phyloP scores from a whole-genome alignment of 2,329 filamentous ascomycete species.

The Aureobasidium melanogenum region DNA sequence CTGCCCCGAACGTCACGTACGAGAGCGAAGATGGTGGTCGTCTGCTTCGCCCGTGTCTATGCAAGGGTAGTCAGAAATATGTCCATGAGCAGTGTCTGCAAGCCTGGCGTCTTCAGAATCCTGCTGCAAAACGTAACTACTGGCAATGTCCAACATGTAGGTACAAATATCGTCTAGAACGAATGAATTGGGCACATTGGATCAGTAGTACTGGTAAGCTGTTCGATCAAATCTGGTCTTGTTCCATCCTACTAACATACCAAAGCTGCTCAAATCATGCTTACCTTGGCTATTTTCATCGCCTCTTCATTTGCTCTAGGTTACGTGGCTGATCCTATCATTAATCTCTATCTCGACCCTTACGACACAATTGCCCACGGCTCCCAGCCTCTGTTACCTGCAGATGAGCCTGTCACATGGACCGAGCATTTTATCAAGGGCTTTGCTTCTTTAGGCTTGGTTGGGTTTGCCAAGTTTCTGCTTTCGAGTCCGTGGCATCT shows the following conservation, averaged over 20 bases:
- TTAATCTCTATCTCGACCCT: slow-evolving; percentile 80
- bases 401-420: slow-evolving; percentile 55
- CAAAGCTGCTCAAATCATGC: slow-evolving; percentile 53
- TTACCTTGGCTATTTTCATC: slow-evolving; percentile 66
- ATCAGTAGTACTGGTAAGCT: slow-evolving; percentile 38
- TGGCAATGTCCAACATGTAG: slow-evolving; percentile 84
- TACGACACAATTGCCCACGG: slow-evolving; percentile 29
- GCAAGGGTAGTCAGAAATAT: slow-evolving; percentile 86
- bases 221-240: not conserved
- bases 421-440: slow-evolving; percentile 79
- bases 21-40: slow-evolving; percentile 68
- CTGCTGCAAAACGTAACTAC: slow-evolving; percentile 59
- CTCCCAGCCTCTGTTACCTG: slow-evolving; percentile 24
- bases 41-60: slow-evolving; percentile 81
- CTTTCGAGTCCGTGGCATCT: slow-evolving; percentile 68
- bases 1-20: slow-evolving; percentile 53
- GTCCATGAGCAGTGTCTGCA: slow-evolving; percentile 88
- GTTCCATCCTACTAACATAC: slow-evolving; percentile 14
- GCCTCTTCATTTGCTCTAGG: slow-evolving; percentile 71
- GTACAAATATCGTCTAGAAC: slow-evolving; percentile 70
- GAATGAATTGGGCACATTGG: slow-evolving; percentile 65
- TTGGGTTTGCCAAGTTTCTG: slow-evolving; percentile 77
- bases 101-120: slow-evolving; percentile 70
- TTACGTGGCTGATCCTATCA: slow-evolving; percentile 85
- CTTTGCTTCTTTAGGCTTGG: slow-evolving; percentile 75